Base-by-base conservation (phyloP, 306 rosid genomes). In the Inga leiocalycina region DNA sequence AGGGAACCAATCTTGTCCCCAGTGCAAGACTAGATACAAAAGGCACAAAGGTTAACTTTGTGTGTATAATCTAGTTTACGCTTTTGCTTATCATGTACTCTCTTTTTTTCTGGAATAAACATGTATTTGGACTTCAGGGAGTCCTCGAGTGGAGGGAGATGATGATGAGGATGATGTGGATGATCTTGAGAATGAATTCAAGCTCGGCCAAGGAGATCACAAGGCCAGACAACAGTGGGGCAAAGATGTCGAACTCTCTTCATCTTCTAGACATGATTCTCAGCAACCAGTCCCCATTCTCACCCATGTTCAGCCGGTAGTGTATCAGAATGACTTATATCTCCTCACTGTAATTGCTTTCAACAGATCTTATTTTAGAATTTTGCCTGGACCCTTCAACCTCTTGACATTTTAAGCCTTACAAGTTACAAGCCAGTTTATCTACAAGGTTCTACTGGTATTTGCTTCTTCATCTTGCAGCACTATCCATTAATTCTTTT, bases 21-120 rank as follows among this genome's bases (percentile, higher is more conserved):
- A 92, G 86, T 97, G 99, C 97, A 97, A 97, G 89, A 97, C 98
- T 65, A 91, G 98, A 80, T 97, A 97, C 84, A 92, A 89, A 51
- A 94, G 99, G 92, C 98, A 87, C 79, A 90, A 87, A 88, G 99
- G 99, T 96, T 75, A 8, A 75, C 59, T 77, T 75, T 41, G 13
- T 20, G 4, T 11, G 2, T 70, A 76, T 67, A 17, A 62, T 41
- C 49, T 19, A 16, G 20, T 65, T 49, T 27, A 12, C 39, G 22
- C 44, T 34, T 68, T 57, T 54, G 49, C 35, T 66, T 37, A 20
- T 77, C 10, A 14, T 45, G 69, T 34, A 35, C 39, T 4, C 12
- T 45, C 49, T 73, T 73, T 7, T 30, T 30, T 30, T 62, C 65
- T 78, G 82, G 59, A 70, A 51, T 62, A 46, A 82, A 76, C 48